Conservation (phyloP, 768 basidiomycete genomes). For the Amanita rimosa region DNA sequence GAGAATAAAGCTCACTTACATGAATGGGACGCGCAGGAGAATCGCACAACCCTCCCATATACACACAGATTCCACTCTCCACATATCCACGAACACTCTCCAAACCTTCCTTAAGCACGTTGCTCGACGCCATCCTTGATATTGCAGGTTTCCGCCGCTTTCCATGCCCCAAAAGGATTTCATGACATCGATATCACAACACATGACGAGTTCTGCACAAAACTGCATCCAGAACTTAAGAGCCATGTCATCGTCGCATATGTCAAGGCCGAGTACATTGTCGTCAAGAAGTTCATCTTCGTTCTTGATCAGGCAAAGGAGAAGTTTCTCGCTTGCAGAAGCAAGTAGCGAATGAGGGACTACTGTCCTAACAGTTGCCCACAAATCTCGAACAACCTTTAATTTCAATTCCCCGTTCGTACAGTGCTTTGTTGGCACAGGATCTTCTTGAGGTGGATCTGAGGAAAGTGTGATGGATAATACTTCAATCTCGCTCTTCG, state of each 20-base stretch:
- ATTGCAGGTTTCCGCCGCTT: constrained; percentile 8
- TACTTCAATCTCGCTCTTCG: constrained; percentile 2
- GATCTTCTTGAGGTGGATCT: constrained; percentile 17
- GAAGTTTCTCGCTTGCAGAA: constrained; percentile 31
- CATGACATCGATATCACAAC: constrained; percentile 36
- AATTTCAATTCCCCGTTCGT: constrained; percentile 41
- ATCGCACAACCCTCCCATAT: constrained; percentile 44
- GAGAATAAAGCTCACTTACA: constrained; percentile 26
- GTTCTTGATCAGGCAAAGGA: constrained; percentile 36
- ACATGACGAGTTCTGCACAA: constrained; percentile 40
- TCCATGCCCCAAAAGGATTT: constrained; percentile 42
- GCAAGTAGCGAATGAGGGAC: constrained; percentile 32
- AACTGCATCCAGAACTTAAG: constrained; percentile 48
- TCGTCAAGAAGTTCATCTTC: constrained; percentile 34
- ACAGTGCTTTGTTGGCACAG: background rate
- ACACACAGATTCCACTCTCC: constrained; percentile 33
- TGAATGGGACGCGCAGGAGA: constrained; percentile 53
- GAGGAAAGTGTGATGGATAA: background rate
- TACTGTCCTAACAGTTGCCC: constrained; percentile 31
- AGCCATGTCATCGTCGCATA: constrained; percentile 16
- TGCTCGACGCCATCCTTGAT: constrained; percentile 27
- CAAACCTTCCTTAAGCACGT: constrained; percentile 38
- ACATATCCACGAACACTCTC: constrained; percentile 43
- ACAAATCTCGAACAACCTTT: constrained; percentile 45
- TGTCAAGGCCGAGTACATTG: constrained; percentile 12